These are phyloP conservation scores for Abrus precatorius DNA, from an alignment of 306 rosid species.

Conservation along the genomic window DNA sequence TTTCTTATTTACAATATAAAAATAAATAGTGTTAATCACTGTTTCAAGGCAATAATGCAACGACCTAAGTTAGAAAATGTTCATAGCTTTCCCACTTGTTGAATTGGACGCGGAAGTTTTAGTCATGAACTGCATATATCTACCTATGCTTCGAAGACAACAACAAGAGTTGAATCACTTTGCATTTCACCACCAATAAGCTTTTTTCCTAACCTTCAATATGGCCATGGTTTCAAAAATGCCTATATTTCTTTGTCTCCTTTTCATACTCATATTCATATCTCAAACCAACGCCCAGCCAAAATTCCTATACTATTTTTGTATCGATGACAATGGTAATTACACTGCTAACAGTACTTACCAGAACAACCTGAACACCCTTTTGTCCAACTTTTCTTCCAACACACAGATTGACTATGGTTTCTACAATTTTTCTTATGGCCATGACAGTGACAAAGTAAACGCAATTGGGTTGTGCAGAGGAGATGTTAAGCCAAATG, in stretches of 20 bases:
- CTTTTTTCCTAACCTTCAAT: not conserved
- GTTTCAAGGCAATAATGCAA: not conserved
- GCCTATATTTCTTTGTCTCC: not conserved
- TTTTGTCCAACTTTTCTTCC: slow-evolving; percentile 18
- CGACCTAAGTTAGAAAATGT: not conserved
- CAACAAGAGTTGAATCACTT: too few species aligned
- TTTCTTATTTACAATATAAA: not conserved
- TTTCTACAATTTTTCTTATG: slow-evolving; percentile 13
- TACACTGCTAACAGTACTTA: slow-evolving; percentile 19
- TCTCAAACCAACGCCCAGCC: slow-evolving; percentile 6
- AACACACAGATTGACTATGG: slow-evolving; percentile 16
- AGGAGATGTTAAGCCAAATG: slow-evolving; percentile 19
- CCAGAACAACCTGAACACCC: slow-evolving; percentile 9
- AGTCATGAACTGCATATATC: too few species aligned
- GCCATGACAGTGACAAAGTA: not conserved
- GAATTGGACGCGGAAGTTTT: not conserved
- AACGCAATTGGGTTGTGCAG: slow-evolving; percentile 27
- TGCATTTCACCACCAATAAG: too few species aligned
- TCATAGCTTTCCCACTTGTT: not conserved
- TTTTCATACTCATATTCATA: not conserved
- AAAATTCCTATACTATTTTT: not conserved
- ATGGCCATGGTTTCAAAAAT: slow-evolving; percentile 1
- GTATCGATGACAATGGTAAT: not conserved
- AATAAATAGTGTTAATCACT: not conserved
- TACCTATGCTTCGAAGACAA: too few species aligned